Conservation (phyloP, 306 rosid species). For the Chamaecrista fasciculata region DNA sequence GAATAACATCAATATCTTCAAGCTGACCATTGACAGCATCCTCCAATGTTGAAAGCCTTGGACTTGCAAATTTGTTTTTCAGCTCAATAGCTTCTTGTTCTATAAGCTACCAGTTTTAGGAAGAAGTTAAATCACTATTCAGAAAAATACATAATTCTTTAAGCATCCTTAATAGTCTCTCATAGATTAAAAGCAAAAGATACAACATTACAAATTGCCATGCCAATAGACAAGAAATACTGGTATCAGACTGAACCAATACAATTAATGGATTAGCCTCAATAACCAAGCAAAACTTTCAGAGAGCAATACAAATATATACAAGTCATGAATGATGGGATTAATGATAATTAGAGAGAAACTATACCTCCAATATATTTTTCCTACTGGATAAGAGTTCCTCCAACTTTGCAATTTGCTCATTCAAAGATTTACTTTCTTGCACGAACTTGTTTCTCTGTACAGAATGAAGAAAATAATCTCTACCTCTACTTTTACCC, state of each 20-base stretch:
- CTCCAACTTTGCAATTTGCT: slow-evolving; percentile 77
- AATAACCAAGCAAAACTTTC: background rate
- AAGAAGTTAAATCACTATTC: slow-evolving; percentile 17
- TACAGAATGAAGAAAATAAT: slow-evolving; percentile 30
- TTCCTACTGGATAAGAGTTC: slow-evolving; percentile 79
- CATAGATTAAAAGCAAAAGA: background rate
- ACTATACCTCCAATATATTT: slow-evolving; percentile 70
- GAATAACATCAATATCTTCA: slow-evolving; percentile 96
- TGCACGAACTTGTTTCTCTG: slow-evolving; percentile 74
- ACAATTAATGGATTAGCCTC: background rate
- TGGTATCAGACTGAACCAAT: background rate
- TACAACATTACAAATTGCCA: slow-evolving; percentile 5
- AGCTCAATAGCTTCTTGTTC: slow-evolving; percentile 88
- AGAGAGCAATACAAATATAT: background rate
- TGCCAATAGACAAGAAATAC: background rate
- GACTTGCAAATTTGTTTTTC: slow-evolving; percentile 74
- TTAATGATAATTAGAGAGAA: background rate
- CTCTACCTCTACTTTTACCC: background rate
- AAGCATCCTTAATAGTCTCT: slow-evolving; percentile 1
- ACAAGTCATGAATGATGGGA: slow-evolving; percentile 11
- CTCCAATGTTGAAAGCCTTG: slow-evolving; percentile 81
- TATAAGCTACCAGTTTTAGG: slow-evolving; percentile 48
- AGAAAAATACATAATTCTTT: background rate
- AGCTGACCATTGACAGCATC: slow-evolving; percentile 84
- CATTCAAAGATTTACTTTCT: slow-evolving; percentile 70